Evolutionary conservation across 2,329 filamentous ascomycete genomes (phyloP).

Genomic region (Xylaria polymorpha): DNA sequence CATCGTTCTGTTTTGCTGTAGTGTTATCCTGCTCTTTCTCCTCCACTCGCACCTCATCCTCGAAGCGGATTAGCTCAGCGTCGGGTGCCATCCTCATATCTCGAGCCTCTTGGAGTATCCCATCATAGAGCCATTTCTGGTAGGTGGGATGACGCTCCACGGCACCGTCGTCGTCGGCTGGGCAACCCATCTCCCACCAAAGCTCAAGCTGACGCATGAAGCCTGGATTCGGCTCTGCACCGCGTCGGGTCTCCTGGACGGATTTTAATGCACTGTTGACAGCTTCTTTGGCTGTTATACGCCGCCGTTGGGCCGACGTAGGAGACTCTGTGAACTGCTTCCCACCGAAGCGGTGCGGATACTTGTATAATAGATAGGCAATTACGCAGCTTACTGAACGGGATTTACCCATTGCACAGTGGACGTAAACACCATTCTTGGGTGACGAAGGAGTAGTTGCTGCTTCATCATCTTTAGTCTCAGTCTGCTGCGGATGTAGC

Average conservation of each 20-base stretch:
- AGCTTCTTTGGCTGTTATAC: conserved; percentile 59
- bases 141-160: conserved; percentile 78
- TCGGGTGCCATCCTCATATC: conserved; percentile 83
- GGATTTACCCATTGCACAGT: conserved; percentile 95
- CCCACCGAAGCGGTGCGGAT: conserved; percentile 64
- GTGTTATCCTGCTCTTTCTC: conserved; percentile 50
- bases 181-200: conserved; percentile 88
- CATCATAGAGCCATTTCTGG: conserved; percentile 74
- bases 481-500: conserved; percentile 55
- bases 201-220: conserved; percentile 91
- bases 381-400: conserved; percentile 86
- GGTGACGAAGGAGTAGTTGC: conserved; percentile 28
- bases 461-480: conserved; percentile 1
- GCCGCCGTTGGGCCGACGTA: conserved; percentile 53
- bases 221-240: conserved; percentile 89
- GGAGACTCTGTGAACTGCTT: conserved; percentile 58
- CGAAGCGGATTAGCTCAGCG: conserved; percentile 80
- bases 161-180: conserved; percentile 64
- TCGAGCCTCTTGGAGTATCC: conserved; percentile 67
- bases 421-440: conserved; percentile 62
- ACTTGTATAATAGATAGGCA: conserved; percentile 83
- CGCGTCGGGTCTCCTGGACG: conserved; percentile 75
- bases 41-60: conserved; percentile 67
- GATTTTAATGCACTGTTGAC: conserved; percentile 72
- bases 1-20: conserved; percentile 55